Conservation (phyloP, 345 rosid genomes). For the Camelina laxa region DNA sequence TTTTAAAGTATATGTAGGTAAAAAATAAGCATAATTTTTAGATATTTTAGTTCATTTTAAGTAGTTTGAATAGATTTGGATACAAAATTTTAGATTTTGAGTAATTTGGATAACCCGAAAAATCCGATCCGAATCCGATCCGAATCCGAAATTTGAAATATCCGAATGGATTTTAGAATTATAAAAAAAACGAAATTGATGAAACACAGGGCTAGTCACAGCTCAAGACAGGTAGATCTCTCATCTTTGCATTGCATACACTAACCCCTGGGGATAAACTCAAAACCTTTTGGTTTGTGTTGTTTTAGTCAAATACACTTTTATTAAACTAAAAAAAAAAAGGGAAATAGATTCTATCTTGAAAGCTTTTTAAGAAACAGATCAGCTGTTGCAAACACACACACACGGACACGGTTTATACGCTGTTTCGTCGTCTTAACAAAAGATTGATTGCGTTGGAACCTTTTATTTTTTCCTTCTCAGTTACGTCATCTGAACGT, state of each 20-base stretch:
- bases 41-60: too few species aligned
- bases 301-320: slow-evolving; percentile 9
- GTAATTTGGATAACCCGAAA: too few species aligned
- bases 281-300: not conserved
- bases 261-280: too few species aligned
- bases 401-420: slow-evolving; percentile 11
- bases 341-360: not conserved
- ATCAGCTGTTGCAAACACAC: slow-evolving; percentile 9
- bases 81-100: too few species aligned
- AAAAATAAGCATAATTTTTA: too few species aligned
- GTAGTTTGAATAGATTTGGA: too few species aligned
- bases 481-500: slow-evolving; percentile 8
- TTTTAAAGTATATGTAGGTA: too few species aligned
- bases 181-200: too few species aligned
- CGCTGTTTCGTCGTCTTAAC: slow-evolving; percentile 28
- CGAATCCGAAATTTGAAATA: too few species aligned
- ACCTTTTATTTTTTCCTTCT: not conserved
- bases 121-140: too few species aligned
- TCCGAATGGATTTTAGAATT: too few species aligned
- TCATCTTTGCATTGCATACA: not conserved
- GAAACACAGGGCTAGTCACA: too few species aligned
- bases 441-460: not conserved
- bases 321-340: not conserved
- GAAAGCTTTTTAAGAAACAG: slow-evolving; percentile 3
- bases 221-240: not conserved